A percentile compares a stretch with the other conserved stretches of the same genome.
These are phyloP conservation scores for Mycena albidolilacea DNA, from an alignment of 768 basidiomycete genomes.

Conservation along the genomic window DNA sequence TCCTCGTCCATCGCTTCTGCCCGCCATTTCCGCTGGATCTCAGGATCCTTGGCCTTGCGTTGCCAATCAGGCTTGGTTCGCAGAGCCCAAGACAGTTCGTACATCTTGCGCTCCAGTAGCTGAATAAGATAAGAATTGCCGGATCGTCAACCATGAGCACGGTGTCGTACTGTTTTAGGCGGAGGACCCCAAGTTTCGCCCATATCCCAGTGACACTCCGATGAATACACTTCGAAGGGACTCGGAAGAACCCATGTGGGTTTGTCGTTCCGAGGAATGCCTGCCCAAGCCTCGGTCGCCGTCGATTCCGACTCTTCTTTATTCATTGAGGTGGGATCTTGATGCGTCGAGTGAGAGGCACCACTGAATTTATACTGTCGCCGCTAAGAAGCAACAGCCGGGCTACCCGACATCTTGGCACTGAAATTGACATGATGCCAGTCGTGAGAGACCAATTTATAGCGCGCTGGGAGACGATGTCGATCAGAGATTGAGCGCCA, in stretches of 20 bases:
- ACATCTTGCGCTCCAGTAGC: neutral
- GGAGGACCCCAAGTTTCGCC: conserved; percentile 4
- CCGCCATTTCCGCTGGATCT: neutral
- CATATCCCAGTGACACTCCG: neutral
- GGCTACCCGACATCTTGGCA: neutral
- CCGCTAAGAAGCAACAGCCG: neutral
- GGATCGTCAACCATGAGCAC: neutral
- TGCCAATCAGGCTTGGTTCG: conserved; percentile 1
- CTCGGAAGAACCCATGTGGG: conserved; percentile 8
- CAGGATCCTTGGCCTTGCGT: conserved; percentile 4
- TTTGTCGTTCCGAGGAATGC: conserved; percentile 1
- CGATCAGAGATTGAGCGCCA: neutral
- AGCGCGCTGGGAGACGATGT: neutral
- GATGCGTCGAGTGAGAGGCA: neutral
- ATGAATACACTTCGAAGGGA: neutral
- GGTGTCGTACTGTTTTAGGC: neutral
- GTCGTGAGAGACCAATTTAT: neutral
- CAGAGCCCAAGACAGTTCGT: neutral
- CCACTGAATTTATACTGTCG: neutral
- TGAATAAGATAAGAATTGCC: neutral
- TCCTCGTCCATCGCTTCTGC: neutral
- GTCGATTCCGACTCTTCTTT: neutral
- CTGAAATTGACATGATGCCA: too few species aligned
- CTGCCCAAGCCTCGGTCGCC: neutral
- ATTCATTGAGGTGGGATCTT: neutral